Evolutionary conservation across 495 filamentous ascomycete species (phyloP).

Genomic region (Neurospora sp.): DNA sequence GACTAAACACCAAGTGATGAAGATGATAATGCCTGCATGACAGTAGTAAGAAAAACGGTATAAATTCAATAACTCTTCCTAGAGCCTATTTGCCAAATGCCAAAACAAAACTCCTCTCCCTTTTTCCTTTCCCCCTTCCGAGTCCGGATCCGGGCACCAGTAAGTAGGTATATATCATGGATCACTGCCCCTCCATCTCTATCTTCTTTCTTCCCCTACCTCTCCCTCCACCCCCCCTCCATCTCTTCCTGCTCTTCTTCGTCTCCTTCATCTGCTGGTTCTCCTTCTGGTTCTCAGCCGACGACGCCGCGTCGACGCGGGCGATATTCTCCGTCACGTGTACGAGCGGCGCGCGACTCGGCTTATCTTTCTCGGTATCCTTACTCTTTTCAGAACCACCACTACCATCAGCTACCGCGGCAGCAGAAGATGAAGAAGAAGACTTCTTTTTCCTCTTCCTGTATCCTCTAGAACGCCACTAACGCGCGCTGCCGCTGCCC

Average conservation of each 20-base stretch:
- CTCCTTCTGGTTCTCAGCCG: background rate
- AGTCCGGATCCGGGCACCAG: no score
- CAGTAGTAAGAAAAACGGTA: background rate
- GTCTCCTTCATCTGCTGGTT: background rate
- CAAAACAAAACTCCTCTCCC: background rate
- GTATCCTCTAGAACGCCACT: background rate
- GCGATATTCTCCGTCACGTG: background rate
- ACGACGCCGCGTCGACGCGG: no score
- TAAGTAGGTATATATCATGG: no score
- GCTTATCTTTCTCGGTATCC: background rate
- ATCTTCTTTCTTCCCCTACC: background rate
- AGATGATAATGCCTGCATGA: background rate
- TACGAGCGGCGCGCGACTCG: background rate
- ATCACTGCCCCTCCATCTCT: no score
- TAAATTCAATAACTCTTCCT: background rate
- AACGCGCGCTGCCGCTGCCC: constrained; percentile 18
- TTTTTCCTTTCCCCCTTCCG: no score
- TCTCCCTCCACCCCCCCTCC: background rate
- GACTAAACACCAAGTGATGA: no score
- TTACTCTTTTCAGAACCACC: background rate
- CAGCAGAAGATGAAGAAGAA: background rate
- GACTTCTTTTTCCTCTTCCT: background rate
- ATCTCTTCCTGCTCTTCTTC: no score
- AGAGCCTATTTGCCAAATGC: background rate
- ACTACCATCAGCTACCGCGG: background rate